Base-by-base conservation (phyloP, 345 rosid genomes). In the Carallia brachiata region DNA sequence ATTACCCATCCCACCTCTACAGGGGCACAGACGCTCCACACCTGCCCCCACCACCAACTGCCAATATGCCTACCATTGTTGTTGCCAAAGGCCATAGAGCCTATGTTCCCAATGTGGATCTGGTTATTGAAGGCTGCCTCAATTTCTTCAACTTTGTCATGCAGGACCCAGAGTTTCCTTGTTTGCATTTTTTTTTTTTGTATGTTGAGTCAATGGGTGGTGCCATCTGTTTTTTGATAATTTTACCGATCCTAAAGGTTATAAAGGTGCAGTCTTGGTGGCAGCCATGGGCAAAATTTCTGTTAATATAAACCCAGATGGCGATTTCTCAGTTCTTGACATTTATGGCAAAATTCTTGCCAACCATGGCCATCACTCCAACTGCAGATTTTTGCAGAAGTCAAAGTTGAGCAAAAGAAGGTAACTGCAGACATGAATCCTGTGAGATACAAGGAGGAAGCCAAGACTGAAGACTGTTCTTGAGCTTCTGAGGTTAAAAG, bases 261-360 rank as follows among this genome's bases (percentile, higher is more conserved):
- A 89, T 66, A 81, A 76, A 8, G 94, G 98, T 4, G 92, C 96
- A 0, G 63, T 91, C 34, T 71, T 89, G 53, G 96, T 89, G 1
- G 91, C 96, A 5, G 90, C 97, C 44, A 91, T 93, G 96, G 89
- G 97, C 64, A 85, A 74, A 76, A 91, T 93, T 73, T 88, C 94
- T 1, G 92, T 89, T 48, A 81, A 87, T 66, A 80, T 86, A 30
- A 87, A 63, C 96, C 97, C 82, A 80, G 81, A 65, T 89, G 96
- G 98, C 93, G 47, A 78, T 89, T 63, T 87, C 90, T 66, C 82
- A 84, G 73, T 32, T 84, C 7, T 73, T 90, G 17, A 68, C 81
- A 6, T 36, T 82, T 37, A 67, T 93, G 19, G 88, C 94, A 0
- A 83, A 70, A 56, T 81, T 91, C 61, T 23, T 84, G 17, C 98